Conservation (phyloP, 371 early-diverging fungal genomes). For the Mucor racemosus region DNA sequence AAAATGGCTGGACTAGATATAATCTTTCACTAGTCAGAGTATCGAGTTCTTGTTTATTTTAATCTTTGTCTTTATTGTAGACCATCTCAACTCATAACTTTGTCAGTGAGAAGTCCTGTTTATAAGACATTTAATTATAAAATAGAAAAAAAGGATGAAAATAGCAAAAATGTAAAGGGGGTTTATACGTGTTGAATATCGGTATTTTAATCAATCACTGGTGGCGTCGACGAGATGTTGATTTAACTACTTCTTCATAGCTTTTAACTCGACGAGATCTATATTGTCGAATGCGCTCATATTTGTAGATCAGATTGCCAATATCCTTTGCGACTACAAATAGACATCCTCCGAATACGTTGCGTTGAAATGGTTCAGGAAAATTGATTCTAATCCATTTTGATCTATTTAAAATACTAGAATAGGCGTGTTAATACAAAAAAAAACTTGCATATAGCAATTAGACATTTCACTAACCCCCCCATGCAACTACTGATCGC, state of each 20-base stretch:
- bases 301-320: constrained; percentile 43
- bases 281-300: constrained; percentile 43
- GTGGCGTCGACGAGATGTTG: not conserved
- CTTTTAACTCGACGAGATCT: constrained; percentile 45
- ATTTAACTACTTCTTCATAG: constrained; percentile 25
- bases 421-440: not conserved
- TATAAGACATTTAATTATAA: constrained; percentile 12
- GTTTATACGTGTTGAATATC: not conserved
- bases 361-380: constrained; percentile 64
- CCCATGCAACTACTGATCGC: constrained; percentile 48
- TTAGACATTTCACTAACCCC: constrained; percentile 20
- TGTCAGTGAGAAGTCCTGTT: constrained; percentile 25
- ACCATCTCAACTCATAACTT: constrained; percentile 21
- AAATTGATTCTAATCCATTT: constrained; percentile 52
- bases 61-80: constrained; percentile 31
- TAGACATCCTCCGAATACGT: constrained; percentile 63
- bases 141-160: constrained; percentile 3
- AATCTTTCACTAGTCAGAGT: constrained; percentile 19
- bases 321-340: constrained; percentile 64
- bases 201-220: not conserved
- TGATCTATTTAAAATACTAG: constrained; percentile 51
- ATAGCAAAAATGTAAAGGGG: not conserved
- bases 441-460: too few species aligned
- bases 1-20: constrained; percentile 18
- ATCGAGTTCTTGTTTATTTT: constrained; percentile 21